phyloP scores from a whole-genome alignment of 2,329 filamentous ascomycete genomes.

The Coniochaeta ligniaria region DNA sequence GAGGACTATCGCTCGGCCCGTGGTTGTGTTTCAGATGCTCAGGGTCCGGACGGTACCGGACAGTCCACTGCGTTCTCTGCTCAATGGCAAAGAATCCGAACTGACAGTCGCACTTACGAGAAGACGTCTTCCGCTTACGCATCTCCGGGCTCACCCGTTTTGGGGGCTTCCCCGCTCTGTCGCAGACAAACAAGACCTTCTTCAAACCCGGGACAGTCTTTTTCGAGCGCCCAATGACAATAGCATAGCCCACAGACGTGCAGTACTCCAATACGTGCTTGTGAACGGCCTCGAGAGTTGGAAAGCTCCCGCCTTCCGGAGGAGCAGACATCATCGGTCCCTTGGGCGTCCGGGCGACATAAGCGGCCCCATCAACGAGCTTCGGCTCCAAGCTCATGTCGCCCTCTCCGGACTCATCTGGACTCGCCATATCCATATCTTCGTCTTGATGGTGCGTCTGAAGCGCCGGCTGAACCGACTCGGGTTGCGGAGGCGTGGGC shows the following conservation, averaged over 20 bases:
- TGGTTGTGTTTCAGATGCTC: conserved; percentile 56
- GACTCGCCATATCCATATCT: conserved; percentile 46
- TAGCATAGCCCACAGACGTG: conserved; percentile 60
- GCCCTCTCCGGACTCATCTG: conserved; percentile 37
- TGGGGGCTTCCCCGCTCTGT: conserved; percentile 56
- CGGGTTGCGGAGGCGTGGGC: conserved; percentile 11
- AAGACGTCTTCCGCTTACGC: conserved; percentile 59
- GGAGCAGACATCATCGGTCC: conserved; percentile 55
- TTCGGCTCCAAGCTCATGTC: conserved; percentile 37
- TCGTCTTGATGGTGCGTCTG: conserved; percentile 35
- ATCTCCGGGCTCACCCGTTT: conserved; percentile 56
- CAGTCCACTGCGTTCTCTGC: conserved; percentile 59
- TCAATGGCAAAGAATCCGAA: conserved; percentile 67
- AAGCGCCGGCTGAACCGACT: conserved; percentile 17
- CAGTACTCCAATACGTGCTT: conserved; percentile 58
- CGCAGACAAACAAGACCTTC: conserved; percentile 61
- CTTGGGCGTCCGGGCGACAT: conserved; percentile 46
- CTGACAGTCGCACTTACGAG: conserved; percentile 61
- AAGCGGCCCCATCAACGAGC: conserved; percentile 40
- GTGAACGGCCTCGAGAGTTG: conserved; percentile 57
- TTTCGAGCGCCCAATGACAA: conserved; percentile 61
- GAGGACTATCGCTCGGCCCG: conserved; percentile 57
- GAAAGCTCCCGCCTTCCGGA: conserved; percentile 56
- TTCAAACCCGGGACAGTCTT: conserved; percentile 61
- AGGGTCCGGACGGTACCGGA: conserved; percentile 55